phyloP scores from a whole-genome alignment of 805 yeast species.

The Babjeviella inositovora region DNA sequence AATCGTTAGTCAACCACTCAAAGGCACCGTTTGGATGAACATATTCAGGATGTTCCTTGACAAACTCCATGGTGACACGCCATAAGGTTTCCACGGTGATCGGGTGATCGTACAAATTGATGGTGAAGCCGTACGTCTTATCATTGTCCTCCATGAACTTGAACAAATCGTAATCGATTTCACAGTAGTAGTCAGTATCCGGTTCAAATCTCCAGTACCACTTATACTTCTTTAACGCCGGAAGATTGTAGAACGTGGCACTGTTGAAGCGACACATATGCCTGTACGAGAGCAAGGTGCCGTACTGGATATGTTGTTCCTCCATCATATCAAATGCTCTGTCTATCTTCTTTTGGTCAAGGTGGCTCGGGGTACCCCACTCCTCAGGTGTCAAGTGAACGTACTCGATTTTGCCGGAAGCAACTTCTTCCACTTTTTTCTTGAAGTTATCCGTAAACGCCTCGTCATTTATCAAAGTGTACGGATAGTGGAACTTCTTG shows the following conservation, averaged over 20 bases:
- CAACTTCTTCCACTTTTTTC: slow-evolving; percentile 16
- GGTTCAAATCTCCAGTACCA: slow-evolving; percentile 84
- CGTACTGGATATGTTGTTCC: slow-evolving; percentile 36
- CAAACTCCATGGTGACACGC: slow-evolving; percentile 50
- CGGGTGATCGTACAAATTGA: slow-evolving; percentile 56
- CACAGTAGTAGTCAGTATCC: slow-evolving; percentile 46
- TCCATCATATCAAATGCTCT: slow-evolving; percentile 17
- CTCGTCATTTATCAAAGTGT: slow-evolving; percentile 62
- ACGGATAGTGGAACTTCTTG: slow-evolving; percentile 59
- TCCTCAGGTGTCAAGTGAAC: slow-evolving; percentile 22
- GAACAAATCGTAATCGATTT: slow-evolving; percentile 63
- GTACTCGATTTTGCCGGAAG: slow-evolving; percentile 21
- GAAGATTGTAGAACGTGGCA: slow-evolving; percentile 45
- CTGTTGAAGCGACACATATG: slow-evolving; percentile 78
- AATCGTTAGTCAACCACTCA: slow-evolving; percentile 32
- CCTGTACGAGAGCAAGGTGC: slow-evolving; percentile 48
- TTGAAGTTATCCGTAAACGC: slow-evolving; percentile 48
- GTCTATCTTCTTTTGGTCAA: slow-evolving; percentile 17
- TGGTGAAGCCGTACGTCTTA: slow-evolving; percentile 61
- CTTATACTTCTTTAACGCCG: slow-evolving; percentile 39
- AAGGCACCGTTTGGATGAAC: slow-evolving; percentile 36
- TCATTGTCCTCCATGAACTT: slow-evolving; percentile 51
- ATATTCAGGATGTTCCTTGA: slow-evolving; percentile 39
- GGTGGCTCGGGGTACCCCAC: slow-evolving; percentile 30
- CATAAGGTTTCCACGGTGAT: slow-evolving; percentile 47